Conservation (phyloP, 345 rosid genomes). For the Acer yangbiense region DNA sequence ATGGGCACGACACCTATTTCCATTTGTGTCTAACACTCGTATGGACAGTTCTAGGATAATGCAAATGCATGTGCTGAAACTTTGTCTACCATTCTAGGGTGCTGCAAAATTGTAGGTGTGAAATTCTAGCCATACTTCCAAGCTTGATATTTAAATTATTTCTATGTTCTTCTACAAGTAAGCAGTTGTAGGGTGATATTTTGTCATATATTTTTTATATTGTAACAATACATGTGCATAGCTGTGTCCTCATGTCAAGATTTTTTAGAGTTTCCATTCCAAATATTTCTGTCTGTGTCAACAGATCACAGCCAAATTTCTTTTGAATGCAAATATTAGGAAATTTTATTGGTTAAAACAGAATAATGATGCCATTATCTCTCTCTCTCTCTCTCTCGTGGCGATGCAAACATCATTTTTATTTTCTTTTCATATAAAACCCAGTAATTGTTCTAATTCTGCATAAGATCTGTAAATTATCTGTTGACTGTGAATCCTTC, state of each 20-base stretch:
- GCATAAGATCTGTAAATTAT: not conserved
- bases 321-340: not conserved
- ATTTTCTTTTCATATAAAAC: not conserved
- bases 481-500: not conserved
- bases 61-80: not conserved
- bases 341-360: not conserved
- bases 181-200: not conserved
- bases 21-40: not conserved
- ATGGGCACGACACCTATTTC: not conserved
- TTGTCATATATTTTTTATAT: not conserved
- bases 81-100: not conserved
- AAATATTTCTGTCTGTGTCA: not conserved
- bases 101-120: not conserved
- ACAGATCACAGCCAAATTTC: not conserved
- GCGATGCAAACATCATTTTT: not conserved
- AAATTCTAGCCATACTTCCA: not conserved
- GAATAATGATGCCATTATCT: not conserved
- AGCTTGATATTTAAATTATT: not conserved
- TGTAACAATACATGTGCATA: not conserved
- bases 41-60: not conserved
- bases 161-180: constrained; percentile 2
- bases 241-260: not conserved
- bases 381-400: not conserved
- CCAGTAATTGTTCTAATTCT: not conserved
- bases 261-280: not conserved